Evolutionary conservation across 2,329 filamentous ascomycete species (phyloP).

Genomic region (Microcyclospora tardicrescens): DNA sequence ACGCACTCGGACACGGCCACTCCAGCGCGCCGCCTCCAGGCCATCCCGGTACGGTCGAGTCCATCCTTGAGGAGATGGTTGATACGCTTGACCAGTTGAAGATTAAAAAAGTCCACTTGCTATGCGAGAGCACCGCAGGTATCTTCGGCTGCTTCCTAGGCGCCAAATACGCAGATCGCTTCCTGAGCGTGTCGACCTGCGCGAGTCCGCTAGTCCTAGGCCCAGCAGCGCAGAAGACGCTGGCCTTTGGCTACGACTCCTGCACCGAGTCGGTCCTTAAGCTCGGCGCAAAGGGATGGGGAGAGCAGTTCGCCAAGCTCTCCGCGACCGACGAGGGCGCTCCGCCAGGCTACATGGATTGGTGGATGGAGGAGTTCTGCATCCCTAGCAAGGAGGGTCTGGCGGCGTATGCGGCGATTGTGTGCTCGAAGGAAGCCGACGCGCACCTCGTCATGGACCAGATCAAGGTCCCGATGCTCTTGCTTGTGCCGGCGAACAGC

Average conservation of each 20-base stretch:
- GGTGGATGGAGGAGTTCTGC: constrained; percentile 22
- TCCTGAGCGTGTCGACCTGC: constrained; percentile 22
- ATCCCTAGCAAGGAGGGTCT: constrained; percentile 21
- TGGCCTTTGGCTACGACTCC: constrained; percentile 17
- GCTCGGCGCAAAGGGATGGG: constrained; percentile 23
- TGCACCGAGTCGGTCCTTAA: constrained; percentile 21
- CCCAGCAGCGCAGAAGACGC: constrained; percentile 16
- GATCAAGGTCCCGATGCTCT: constrained; percentile 22
- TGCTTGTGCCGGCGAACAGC: constrained; percentile 23
- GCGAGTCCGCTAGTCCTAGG: constrained; percentile 22
- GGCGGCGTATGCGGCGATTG: constrained; percentile 23
- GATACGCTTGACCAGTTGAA: constrained; percentile 24
- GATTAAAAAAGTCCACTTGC: constrained; percentile 21
- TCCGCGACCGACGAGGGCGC: constrained; percentile 20
- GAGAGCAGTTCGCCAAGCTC: constrained; percentile 17
- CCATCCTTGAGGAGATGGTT: too few species aligned
- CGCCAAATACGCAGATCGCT: constrained; percentile 18
- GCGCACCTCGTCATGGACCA: constrained; percentile 16
- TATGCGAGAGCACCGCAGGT: constrained; percentile 24
- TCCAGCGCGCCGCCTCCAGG: too few species aligned
- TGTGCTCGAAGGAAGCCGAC: constrained; percentile 18
- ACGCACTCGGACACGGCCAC: too few species aligned
- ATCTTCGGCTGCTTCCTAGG: constrained; percentile 25
- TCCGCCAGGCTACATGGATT: constrained; percentile 19
- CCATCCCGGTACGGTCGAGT: too few species aligned